These are phyloP conservation scores for Paecilomyces formosus DNA, from an alignment of 2,329 filamentous ascomycete genomes.

Conservation along the genomic window DNA sequence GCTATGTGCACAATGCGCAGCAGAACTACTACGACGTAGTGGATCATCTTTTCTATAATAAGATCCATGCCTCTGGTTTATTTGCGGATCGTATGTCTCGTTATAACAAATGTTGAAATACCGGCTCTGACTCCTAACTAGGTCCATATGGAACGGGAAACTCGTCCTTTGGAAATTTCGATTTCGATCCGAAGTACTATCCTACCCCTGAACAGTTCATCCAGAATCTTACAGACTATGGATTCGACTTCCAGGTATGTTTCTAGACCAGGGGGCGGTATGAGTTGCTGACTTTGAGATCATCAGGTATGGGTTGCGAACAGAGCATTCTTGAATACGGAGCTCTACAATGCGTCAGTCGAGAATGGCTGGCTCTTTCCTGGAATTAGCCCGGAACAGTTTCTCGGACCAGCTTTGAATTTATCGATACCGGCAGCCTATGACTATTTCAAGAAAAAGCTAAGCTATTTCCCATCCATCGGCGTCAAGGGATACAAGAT, in stretches of 20 bases:
- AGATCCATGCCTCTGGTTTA: background rate
- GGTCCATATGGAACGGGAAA: background rate
- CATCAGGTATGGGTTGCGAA: constrained; percentile 25
- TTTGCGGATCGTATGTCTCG: background rate
- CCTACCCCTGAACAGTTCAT: background rate
- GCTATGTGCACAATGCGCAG: background rate
- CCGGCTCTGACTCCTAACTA: background rate
- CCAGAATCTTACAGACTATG: constrained; percentile 6
- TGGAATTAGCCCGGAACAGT: constrained; percentile 16
- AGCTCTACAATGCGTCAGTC: constrained; percentile 23
- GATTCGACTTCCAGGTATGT: constrained; percentile 26
- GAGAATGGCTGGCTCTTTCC: constrained; percentile 25
- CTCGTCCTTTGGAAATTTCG: background rate
- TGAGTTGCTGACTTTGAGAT: background rate
- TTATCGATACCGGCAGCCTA: constrained; percentile 29
- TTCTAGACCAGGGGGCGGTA: too few relatives aligned
- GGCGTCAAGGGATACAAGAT: constrained; percentile 33
- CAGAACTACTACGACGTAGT: constrained; percentile 1
- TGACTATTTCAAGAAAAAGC: constrained; percentile 22
- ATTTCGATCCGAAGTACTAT: background rate
- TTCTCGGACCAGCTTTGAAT: constrained; percentile 27
- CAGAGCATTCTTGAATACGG: constrained; percentile 23
- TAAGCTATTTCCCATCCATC: constrained; percentile 22
- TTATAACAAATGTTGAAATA: background rate
- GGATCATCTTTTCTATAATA: background rate